Evolutionary conservation across 2,329 filamentous ascomycete genomes (phyloP), one percentile per base, ranked within the genome.

Genomic region (Furcasterigmium sp.): DNA sequence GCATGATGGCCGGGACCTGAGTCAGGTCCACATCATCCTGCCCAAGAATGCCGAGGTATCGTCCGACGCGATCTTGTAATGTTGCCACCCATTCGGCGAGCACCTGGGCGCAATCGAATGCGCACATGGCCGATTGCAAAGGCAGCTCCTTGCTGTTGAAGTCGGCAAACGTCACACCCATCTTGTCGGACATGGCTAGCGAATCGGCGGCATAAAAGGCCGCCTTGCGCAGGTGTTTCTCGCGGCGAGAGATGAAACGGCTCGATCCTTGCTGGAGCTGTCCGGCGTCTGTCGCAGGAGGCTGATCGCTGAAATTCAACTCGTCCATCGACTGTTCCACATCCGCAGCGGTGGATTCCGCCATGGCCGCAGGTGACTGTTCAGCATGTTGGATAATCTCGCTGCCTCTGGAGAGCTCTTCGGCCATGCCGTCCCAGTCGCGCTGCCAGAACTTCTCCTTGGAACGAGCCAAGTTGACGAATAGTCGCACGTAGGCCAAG

Each of bases 401-500:
- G 29, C 79, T 76, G 13, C 88, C 87, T 26, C 81, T 79, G 3
- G 87, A 86, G 19, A 96, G 72, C 62, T 96, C 91, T 44, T 93
- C 84, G 0, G 88, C 85, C 80, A 97, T 88, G 5, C 84, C 86
- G 50, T 95, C 88, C 75, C 89, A 97, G 59, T 98, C 90, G 10
- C 90, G 80, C 56, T 91, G 84, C 89, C 91, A 96, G 56, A 96
- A 91, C 48, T 86, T 87, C 60, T 96, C 91, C 61, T 95, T 96
- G 8, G 89, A 88, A 23, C 87, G 78, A 2, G 87, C 87, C n/a
- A 97, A 77, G 54, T 96, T 94, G 32, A 97, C 89, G 64, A 93
- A 96, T 1, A 98, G 71, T 37, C 91, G 80, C 10, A 97, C 86
- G 56, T 96, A 96, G 1, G 93, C 91, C 32, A 97, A 73, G 55